Conservation (phyloP, 495 filamentous ascomycete genomes). For the Wilcoxina mikolae region DNA sequence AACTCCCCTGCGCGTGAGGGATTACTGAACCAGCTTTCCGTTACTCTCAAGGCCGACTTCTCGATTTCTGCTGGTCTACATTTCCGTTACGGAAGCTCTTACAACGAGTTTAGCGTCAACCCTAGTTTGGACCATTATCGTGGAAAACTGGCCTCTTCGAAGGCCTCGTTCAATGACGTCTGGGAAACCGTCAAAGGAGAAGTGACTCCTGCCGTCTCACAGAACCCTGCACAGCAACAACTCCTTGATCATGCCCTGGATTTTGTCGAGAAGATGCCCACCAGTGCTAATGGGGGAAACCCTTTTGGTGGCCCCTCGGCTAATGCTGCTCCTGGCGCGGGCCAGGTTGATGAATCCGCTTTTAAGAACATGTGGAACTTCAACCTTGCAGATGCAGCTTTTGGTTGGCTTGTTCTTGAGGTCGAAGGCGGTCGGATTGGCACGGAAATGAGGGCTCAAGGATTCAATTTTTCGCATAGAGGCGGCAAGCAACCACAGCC, state of each 20-base stretch:
- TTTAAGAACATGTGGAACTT: slow-evolving; percentile 99
- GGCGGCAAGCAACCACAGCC: slow-evolving; percentile 38
- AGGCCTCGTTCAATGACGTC: slow-evolving; percentile 96
- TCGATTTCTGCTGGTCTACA: slow-evolving; percentile 95
- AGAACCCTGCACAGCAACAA: slow-evolving; percentile 84
- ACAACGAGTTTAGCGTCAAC: slow-evolving; percentile 99
- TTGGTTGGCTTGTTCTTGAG: slow-evolving; percentile 88
- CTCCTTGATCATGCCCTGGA: slow-evolving; percentile 77
- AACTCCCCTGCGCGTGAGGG: slow-evolving; percentile 94
- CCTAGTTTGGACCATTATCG: slow-evolving; percentile 96
- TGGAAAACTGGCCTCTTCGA: slow-evolving; percentile 97
- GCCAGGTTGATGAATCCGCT: slow-evolving; percentile 92
- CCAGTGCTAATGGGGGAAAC: slow-evolving; percentile 82
- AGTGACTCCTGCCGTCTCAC: slow-evolving; percentile 79
- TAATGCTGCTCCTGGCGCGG: slow-evolving; percentile 46
- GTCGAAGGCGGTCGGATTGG: slow-evolving; percentile 88
- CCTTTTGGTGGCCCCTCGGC: slow-evolving; percentile 80
- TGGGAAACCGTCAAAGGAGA: slow-evolving; percentile 98
- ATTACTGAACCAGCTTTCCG: slow-evolving; percentile 92
- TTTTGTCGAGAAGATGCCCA: slow-evolving; percentile 92
- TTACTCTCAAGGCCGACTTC: slow-evolving; percentile 95
- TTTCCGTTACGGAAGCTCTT: slow-evolving; percentile 97
- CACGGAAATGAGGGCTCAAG: slow-evolving; percentile 95
- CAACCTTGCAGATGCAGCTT: slow-evolving; percentile 94
- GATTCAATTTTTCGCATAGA: slow-evolving; percentile 97